phyloP scores from a whole-genome alignment of 352 stramenopile species.

The Phytophthora pisi region DNA sequence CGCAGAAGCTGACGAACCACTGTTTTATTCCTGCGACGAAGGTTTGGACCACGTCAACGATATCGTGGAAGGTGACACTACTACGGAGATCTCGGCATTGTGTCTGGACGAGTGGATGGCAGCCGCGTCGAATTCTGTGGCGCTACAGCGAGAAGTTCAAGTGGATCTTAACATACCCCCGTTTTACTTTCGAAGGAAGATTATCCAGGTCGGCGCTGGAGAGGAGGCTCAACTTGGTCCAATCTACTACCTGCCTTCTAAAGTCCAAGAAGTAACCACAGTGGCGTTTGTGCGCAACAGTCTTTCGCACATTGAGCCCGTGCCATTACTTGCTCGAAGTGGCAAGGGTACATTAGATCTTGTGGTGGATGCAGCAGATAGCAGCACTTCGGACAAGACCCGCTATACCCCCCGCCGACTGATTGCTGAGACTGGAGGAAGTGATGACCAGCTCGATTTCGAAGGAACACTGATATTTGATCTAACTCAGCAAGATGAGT shows the following conservation, averaged over 20 bases:
- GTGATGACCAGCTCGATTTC: slow-evolving; percentile 7
- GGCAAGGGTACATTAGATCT: slow-evolving; percentile 46
- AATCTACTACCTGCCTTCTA: slow-evolving; percentile 67
- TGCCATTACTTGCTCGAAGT: slow-evolving; percentile 45
- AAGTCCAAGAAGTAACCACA: slow-evolving; percentile 34
- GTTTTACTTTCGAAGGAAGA: slow-evolving; percentile 43
- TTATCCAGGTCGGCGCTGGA: slow-evolving; percentile 34
- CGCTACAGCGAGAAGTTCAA: slow-evolving; percentile 10
- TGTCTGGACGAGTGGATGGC: slow-evolving; percentile 51
- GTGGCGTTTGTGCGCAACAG: slow-evolving; percentile 63
- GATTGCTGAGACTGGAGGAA: not conserved
- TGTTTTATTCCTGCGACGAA: slow-evolving; percentile 57
- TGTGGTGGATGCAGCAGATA: slow-evolving; percentile 4
- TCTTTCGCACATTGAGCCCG: slow-evolving; percentile 67
- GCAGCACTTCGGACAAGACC: not conserved
- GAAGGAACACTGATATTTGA: slow-evolving; percentile 27
- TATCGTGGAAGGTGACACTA: not conserved
- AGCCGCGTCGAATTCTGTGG: slow-evolving; percentile 16
- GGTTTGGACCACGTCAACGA: slow-evolving; percentile 1
- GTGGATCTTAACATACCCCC: slow-evolving; percentile 23
- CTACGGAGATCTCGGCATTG: slow-evolving; percentile 23
- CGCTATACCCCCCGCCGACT: slow-evolving; percentile 5
- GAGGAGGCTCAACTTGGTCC: slow-evolving; percentile 46
- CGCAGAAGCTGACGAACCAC: slow-evolving; percentile 33
- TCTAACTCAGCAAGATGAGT: slow-evolving; percentile 8